Base-by-base conservation (phyloP, 129 eudicot species). In the Gnaphalium uliginosum region DNA sequence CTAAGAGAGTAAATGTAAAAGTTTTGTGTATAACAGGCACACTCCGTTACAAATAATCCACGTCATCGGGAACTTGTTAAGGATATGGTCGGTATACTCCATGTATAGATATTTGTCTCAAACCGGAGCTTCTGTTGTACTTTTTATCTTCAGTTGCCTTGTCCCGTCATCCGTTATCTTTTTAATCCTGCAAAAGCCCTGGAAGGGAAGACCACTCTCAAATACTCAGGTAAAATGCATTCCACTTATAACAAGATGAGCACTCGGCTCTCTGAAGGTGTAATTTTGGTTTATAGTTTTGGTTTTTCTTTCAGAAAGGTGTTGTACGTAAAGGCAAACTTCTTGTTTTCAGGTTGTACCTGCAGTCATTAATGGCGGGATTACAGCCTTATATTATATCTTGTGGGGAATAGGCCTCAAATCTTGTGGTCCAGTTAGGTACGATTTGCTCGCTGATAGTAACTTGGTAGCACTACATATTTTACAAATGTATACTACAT, bases 371-470 rank as follows among this genome's bases (percentile, higher is more conserved):
- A 93, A 90, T 82, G 98, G 98, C 30, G 98, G 82, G 76, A 89
- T 93, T 81, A 90, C 98, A 66, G 96, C 98, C 68, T 81, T 93
- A 41, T 93, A 93, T 84, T 93, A 86, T 87, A 85, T 93, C 68
- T 79, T 93, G 76, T 93, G 98, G 98, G 98, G 92, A 50, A 87
- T 90, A 82, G 98, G 98, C 71, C 91, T 93, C 58, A 86, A 86
- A 84, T 83, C 96, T 22, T 93, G 97, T 81, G 97, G 98, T 37
- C 98, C 98, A 77, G 85, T 93, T 71, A 85, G 98, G 98, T 93
- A 84, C 43, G 80, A 56, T 69, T 82, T 71, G 21, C 41, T 82
- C 19, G 60, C 51, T 72, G 75, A 46, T 9, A 8, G 43, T 72
- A 46, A 56, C 23, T 25, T 69, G 37, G 27, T 9, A 41, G 18